phyloP scores from a whole-genome alignment of 164 flowering plant species.

The Amborella trichopoda region DNA sequence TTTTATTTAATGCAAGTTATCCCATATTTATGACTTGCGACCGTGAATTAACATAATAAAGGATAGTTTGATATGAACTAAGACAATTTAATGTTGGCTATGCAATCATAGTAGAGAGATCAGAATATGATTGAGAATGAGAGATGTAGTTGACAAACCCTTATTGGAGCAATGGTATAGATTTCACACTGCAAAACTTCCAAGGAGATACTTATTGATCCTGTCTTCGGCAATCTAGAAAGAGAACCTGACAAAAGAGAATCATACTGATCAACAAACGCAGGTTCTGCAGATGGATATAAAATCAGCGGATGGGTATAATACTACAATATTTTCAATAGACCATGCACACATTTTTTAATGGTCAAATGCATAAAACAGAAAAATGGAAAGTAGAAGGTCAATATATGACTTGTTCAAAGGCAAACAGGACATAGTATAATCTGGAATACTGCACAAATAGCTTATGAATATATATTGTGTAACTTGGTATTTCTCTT shows the following conservation, averaged over 20 bases:
- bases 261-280: too few relatives aligned
- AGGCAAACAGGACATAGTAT: too few relatives aligned
- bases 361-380: too few relatives aligned
- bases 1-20: neutral
- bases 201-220: constrained; percentile 21
- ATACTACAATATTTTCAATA: too few relatives aligned
- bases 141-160: constrained; percentile 19
- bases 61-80: neutral
- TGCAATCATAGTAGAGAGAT: neutral
- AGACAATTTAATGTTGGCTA: neutral
- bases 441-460: too few relatives aligned
- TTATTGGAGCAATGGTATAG: constrained; percentile 48
- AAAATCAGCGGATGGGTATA: too few relatives aligned
- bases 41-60: neutral
- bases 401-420: too few relatives aligned
- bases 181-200: constrained; percentile 34
- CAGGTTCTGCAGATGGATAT: too few relatives aligned
- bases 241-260: constrained; percentile 36
- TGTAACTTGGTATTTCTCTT: neutral
- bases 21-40: neutral
- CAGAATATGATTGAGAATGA: neutral
- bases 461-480: too few relatives aligned
- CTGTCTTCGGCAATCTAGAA: constrained; percentile 18
- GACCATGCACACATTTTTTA: too few relatives aligned
- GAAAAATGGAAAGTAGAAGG: too few relatives aligned